Evolutionary conservation across 345 rosid species (phyloP).

Genomic region (Hibiscus mutabilis): DNA sequence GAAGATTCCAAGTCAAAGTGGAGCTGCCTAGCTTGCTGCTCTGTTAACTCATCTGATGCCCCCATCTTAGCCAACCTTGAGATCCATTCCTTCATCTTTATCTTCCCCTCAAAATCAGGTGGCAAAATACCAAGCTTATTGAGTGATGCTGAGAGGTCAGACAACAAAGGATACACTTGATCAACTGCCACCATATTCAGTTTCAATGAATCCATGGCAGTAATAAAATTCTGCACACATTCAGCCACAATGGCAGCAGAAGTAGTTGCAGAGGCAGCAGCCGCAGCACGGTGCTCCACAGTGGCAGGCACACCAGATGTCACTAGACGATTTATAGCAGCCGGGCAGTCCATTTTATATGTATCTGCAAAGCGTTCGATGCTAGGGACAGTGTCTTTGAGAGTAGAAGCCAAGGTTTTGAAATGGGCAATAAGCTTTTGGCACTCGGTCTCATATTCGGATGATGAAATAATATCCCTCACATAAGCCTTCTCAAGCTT

Average conservation of each 20-base stretch:
- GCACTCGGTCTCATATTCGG: neutral
- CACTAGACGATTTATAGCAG: too few species aligned
- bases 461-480: neutral
- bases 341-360: neutral
- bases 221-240: neutral
- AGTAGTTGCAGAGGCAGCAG: too few species aligned
- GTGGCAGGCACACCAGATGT: too few species aligned
- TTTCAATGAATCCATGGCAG: neutral
- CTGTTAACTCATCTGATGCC: constrained; percentile 22
- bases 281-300: too few species aligned
- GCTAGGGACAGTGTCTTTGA: neutral
- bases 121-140: constrained; percentile 17
- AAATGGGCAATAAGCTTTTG: neutral
- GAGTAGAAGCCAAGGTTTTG: neutral
- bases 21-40: too few species aligned
- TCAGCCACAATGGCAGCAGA: constrained; percentile 45
- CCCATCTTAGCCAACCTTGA: constrained; percentile 38
- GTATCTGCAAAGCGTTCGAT: neutral
- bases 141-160: neutral
- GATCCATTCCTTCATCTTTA: neutral
- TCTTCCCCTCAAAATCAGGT: constrained; percentile 11
- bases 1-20: constrained; percentile 19
- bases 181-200: neutral
- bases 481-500: neutral
- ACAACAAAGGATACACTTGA: neutral